These are phyloP conservation scores for Chrysopogon serrulatus DNA, from an alignment of 176 grass and related monocot genomes.

Conservation along the genomic window DNA sequence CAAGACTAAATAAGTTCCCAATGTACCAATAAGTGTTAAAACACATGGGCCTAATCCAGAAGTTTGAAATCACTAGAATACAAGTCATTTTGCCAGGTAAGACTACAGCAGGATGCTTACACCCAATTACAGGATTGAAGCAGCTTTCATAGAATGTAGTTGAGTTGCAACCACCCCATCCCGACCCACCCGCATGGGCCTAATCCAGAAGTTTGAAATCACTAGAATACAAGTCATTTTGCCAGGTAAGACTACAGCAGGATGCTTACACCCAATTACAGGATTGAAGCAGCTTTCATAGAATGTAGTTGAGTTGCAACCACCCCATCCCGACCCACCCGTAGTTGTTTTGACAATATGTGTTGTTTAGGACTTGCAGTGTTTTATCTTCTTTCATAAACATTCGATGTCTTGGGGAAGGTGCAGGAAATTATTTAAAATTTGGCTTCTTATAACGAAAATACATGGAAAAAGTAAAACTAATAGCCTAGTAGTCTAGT, in stretches of 20 bases:
- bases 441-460: neutral
- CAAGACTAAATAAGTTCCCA: neutral
- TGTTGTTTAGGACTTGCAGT: neutral
- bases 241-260: too few relatives aligned
- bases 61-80: neutral
- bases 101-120: neutral
- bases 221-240: too few relatives aligned
- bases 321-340: neutral
- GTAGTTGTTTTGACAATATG: neutral
- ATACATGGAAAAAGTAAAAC: neutral
- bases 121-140: neutral
- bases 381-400: neutral
- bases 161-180: too few relatives aligned
- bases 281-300: too few relatives aligned
- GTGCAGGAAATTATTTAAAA: neutral
- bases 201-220: too few relatives aligned
- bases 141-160: neutral
- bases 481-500: neutral
- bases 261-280: too few relatives aligned
- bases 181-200: too few relatives aligned
- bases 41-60: neutral
- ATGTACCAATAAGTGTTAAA: neutral
- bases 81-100: neutral
- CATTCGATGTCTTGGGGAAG: neutral
- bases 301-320: neutral